These are phyloP conservation scores for Fusarium domesticum DNA, from an alignment of 2,329 filamentous ascomycete species.

Conservation along the genomic window DNA sequence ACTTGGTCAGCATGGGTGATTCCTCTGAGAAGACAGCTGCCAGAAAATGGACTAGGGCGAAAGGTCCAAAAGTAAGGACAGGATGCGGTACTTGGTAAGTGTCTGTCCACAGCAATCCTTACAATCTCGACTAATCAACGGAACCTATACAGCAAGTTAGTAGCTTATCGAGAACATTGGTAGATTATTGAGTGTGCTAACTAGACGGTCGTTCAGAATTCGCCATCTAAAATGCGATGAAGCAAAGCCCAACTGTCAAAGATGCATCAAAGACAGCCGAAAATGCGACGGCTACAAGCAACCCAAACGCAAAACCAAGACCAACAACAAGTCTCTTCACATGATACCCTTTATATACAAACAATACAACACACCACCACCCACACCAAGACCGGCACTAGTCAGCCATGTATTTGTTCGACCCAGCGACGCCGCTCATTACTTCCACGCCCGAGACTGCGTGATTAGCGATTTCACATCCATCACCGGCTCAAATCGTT, in stretches of 20 bases:
- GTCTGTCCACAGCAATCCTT: accelerated
- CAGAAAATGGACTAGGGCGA: background rate
- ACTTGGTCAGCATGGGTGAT: background rate
- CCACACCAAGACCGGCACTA: background rate
- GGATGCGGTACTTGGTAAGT: constrained; percentile 14
- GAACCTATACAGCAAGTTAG: accelerated
- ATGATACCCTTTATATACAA: background rate
- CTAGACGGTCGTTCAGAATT: constrained; percentile 1
- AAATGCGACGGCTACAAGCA: constrained; percentile 11
- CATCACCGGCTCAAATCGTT: constrained; percentile 2
- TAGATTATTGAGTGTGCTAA: background rate
- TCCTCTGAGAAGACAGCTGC: background rate
- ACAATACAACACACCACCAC: background rate
- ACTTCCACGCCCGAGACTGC: constrained; percentile 8
- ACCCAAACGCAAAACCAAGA: background rate
- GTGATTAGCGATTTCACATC: background rate
- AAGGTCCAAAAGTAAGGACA: constrained; percentile 9
- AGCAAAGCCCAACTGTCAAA: constrained; percentile 6
- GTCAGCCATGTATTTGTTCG: background rate
- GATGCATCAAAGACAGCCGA: constrained; percentile 8
- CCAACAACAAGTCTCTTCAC: background rate
- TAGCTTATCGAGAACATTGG: background rate
- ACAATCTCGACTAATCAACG: background rate
- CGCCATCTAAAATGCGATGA: constrained; percentile 16
- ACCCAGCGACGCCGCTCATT: constrained; percentile 3